phyloP scores from a whole-genome alignment of 2,329 filamentous ascomycete species.

The Aschersonia sp. region DNA sequence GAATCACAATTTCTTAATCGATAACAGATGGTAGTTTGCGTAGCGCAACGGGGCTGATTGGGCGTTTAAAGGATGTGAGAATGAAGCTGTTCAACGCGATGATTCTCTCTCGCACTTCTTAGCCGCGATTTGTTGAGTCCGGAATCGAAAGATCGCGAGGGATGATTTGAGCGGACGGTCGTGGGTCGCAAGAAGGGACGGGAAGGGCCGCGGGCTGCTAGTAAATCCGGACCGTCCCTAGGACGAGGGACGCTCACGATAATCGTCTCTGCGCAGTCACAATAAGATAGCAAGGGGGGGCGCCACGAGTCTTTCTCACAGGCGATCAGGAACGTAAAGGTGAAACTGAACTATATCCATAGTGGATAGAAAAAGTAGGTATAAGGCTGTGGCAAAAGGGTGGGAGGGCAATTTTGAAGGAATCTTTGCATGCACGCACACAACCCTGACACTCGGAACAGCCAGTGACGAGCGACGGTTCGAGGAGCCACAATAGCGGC shows the following conservation, averaged over 20 bases:
- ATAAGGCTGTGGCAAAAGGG: not conserved
- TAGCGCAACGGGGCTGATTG: no score
- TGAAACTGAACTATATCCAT: no score
- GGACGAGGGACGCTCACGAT: not conserved
- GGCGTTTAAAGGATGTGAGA: no score
- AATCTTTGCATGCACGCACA: slow-evolving; percentile 1
- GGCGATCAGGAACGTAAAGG: no score
- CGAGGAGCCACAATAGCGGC: slow-evolving; percentile 6
- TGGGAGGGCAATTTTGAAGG: not conserved
- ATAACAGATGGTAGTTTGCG: no score
- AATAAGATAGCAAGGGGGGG: not conserved
- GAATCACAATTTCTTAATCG: no score
- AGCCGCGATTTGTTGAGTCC: no score
- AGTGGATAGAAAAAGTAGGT: not conserved
- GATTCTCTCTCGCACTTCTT: not conserved
- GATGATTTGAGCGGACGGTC: not conserved
- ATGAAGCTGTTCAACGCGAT: not conserved
- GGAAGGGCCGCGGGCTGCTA: not conserved
- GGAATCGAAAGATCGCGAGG: no score
- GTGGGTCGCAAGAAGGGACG: not conserved
- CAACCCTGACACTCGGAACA: not conserved
- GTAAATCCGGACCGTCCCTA: not conserved
- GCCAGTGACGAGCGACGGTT: slow-evolving; percentile 6
- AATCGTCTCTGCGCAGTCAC: not conserved
- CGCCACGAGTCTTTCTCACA: no score